Conservation (phyloP, 257 asterid genomes). For the Cynanchum wilfordii region DNA sequence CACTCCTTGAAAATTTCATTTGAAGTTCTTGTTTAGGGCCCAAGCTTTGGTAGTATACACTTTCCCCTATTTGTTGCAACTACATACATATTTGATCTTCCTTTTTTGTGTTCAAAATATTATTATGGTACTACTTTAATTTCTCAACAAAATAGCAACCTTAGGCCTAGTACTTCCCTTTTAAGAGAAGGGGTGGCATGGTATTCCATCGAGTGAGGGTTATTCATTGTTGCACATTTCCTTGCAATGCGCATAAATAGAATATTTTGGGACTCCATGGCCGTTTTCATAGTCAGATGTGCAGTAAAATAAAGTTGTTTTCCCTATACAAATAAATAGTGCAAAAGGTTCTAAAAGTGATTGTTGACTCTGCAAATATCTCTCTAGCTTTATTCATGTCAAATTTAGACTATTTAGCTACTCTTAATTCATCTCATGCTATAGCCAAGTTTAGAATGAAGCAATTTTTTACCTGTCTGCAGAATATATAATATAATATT, state of each 20-base stretch:
- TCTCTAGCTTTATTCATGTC: background rate
- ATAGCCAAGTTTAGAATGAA: background rate
- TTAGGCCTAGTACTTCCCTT: slow-evolving; percentile 76
- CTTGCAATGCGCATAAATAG: slow-evolving; percentile 57
- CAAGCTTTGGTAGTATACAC: too few relatives aligned
- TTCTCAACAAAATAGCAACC: slow-evolving; percentile 28
- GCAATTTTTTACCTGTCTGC: background rate
- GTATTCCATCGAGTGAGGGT: slow-evolving; percentile 67
- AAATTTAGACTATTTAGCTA: background rate
- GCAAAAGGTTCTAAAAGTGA: background rate
- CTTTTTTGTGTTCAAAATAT: background rate
- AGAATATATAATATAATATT: background rate
- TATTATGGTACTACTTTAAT: background rate
- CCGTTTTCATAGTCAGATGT: slow-evolving; percentile 8
- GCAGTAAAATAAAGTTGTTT: slow-evolving; percentile 10
- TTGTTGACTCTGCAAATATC: background rate
- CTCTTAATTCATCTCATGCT: background rate
- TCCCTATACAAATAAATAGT: background rate
- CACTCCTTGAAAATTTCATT: too few relatives aligned
- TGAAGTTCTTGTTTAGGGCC: background rate
- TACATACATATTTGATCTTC: background rate
- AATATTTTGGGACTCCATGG: background rate
- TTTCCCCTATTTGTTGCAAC: too few relatives aligned
- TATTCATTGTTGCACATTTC: slow-evolving; percentile 53
- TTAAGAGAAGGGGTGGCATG: slow-evolving; percentile 51